Conservation (phyloP, 176 grass and related monocot species). For the Neostapfia colusana region DNA sequence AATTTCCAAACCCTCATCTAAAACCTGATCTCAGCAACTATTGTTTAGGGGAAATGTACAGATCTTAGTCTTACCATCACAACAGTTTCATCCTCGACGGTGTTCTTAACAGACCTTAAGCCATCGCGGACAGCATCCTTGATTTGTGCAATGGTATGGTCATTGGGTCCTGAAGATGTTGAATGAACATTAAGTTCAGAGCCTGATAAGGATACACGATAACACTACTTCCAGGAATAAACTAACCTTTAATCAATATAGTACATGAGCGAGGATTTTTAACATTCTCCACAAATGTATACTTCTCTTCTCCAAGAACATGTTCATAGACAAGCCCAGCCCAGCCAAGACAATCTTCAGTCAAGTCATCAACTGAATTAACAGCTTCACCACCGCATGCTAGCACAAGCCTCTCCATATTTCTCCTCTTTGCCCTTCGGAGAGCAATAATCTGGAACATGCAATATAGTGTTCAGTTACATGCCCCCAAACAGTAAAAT, state of each 20-base stretch:
- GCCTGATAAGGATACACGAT: neutral
- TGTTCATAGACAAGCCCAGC: slow-evolving; percentile 96
- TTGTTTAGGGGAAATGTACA: neutral
- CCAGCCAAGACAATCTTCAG: slow-evolving; percentile 91
- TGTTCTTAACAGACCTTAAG: slow-evolving; percentile 93
- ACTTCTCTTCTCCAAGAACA: slow-evolving; percentile 94
- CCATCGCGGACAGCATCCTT: slow-evolving; percentile 94
- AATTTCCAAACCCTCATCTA: neutral
- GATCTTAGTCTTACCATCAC: slow-evolving; percentile 79
- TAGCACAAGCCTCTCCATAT: slow-evolving; percentile 96
- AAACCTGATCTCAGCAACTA: neutral
- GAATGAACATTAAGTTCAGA: slow-evolving; percentile 19
- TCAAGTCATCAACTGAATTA: slow-evolving; percentile 90
- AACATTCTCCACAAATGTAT: slow-evolving; percentile 93
- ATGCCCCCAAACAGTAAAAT: neutral
- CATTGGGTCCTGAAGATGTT: slow-evolving; percentile 78
- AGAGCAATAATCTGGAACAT: slow-evolving; percentile 83
- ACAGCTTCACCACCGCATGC: slow-evolving; percentile 90
- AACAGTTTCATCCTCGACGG: slow-evolving; percentile 89
- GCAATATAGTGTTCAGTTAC: slow-evolving; percentile 9
- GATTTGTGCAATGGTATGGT: slow-evolving; percentile 98
- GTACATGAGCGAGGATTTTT: slow-evolving; percentile 95
- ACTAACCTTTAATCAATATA: slow-evolving; percentile 92
- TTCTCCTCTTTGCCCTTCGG: slow-evolving; percentile 92
- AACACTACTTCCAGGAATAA: slow-evolving; percentile 18